Evolutionary conservation across 345 rosid genomes (phyloP).

Genomic region (Linum usitatissimum): DNA sequence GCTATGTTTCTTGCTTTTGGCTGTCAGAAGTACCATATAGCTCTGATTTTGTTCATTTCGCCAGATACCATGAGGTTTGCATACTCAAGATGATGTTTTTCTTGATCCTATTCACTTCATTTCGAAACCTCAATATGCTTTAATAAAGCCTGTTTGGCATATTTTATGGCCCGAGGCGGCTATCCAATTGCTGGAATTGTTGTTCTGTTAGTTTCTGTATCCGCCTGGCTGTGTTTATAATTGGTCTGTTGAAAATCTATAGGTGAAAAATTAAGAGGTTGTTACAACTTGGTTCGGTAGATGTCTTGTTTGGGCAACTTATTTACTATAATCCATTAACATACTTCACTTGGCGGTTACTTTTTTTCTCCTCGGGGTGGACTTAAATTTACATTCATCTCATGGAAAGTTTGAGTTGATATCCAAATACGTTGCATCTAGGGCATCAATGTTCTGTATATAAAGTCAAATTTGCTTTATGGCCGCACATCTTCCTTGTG

Average conservation of each 20-base stretch:
- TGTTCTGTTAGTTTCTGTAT: too few relatives aligned
- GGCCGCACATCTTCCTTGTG: neutral
- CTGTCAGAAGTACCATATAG: neutral
- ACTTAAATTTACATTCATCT: neutral
- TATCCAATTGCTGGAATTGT: neutral
- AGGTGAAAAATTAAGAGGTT: neutral
- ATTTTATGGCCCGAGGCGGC: neutral
- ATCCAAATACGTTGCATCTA: neutral
- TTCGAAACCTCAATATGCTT: neutral
- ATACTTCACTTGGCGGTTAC: neutral
- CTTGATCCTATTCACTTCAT: neutral
- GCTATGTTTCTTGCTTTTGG: neutral
- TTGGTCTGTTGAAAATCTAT: too few relatives aligned
- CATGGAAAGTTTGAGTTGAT: neutral
- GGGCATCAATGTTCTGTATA: neutral
- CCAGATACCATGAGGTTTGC: neutral
- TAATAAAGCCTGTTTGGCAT: neutral
- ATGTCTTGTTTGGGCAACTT: neutral
- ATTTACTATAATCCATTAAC: neutral
- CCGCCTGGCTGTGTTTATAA: too few relatives aligned
- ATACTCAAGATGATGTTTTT: neutral
- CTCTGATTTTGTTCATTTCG: neutral
- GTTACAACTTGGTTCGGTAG: neutral
- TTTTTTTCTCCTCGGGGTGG: neutral
- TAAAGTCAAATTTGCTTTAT: neutral